Evolutionary conservation across 2,329 filamentous ascomycete species (phyloP).

Genomic region (Fonsecaea multimorphosa): DNA sequence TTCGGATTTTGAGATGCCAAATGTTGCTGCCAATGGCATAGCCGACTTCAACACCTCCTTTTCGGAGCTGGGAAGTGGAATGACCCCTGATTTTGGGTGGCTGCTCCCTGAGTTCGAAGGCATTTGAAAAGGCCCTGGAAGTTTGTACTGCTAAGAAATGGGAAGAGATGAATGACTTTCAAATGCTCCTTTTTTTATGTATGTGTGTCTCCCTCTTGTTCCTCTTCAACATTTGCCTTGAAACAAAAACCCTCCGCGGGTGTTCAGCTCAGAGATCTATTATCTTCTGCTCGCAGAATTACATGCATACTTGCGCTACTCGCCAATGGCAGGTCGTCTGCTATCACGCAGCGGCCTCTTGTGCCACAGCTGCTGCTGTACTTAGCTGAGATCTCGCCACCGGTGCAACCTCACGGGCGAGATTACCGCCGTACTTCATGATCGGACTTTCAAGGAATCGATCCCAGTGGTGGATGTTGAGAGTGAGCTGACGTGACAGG

Average conservation of each 20-base stretch:
- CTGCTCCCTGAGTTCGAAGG: slow-evolving; percentile 4
- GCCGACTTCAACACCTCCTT: not conserved
- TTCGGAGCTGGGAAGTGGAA: not conserved
- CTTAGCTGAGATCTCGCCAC: not conserved
- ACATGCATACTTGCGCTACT: not conserved
- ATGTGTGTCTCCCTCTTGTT: not conserved
- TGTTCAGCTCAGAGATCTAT: not conserved
- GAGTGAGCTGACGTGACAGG: not conserved
- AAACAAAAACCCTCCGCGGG: not conserved
- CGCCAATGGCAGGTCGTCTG: not conserved
- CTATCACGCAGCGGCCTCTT: slow-evolving; percentile 10
- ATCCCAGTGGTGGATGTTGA: slow-evolving; percentile 9
- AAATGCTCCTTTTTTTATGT: not conserved
- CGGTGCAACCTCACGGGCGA: not conserved
- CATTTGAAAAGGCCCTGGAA: not conserved
- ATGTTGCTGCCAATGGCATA: not conserved
- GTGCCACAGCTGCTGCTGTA: slow-evolving; percentile 5
- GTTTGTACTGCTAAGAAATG: not conserved
- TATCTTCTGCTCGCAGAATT: too few species aligned
- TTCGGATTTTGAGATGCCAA: not conserved
- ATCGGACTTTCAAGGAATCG: slow-evolving; percentile 4
- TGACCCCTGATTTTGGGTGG: slow-evolving; percentile 5
- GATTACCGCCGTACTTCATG: slow-evolving; percentile 8
- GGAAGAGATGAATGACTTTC: too few species aligned
- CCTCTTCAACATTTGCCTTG: too few species aligned